Evolutionary conservation across 176 grass and related monocot genomes (phyloP).

Genomic region (Ananas comosus): DNA sequence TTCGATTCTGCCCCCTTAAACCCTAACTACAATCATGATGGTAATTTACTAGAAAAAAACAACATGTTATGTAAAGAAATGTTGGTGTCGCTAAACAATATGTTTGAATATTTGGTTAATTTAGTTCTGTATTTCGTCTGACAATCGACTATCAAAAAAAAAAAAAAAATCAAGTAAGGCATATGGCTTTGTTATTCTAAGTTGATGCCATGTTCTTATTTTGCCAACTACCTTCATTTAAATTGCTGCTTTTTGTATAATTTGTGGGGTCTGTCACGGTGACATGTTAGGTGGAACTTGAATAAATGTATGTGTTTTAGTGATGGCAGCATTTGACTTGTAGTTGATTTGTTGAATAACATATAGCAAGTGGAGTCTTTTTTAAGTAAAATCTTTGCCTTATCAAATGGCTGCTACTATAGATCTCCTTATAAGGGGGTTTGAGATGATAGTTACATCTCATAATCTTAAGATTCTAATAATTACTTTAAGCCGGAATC

Average conservation of each 20-base stretch:
- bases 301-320: too few species aligned
- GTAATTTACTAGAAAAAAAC: too few species aligned
- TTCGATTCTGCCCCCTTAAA: constrained; percentile 12
- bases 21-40: neutral
- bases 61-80: too few species aligned
- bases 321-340: too few species aligned
- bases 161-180: constrained; percentile 4
- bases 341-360: neutral
- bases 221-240: neutral
- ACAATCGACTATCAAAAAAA: too few species aligned
- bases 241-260: neutral
- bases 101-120: too few species aligned
- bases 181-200: constrained; percentile 11
- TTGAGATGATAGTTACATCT: neutral
- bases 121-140: too few species aligned
- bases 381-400: neutral
- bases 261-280: too few species aligned
- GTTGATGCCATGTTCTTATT: neutral
- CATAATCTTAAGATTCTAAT: neutral
- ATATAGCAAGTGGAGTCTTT: neutral
- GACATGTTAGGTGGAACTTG: too few species aligned
- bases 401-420: neutral
- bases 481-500: neutral
- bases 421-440: neutral
- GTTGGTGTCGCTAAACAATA: too few species aligned